Evolutionary conservation across 2,329 filamentous ascomycete species (phyloP), one percentile per base, ranked within the genome.

Genomic region (Cadophora sp.): DNA sequence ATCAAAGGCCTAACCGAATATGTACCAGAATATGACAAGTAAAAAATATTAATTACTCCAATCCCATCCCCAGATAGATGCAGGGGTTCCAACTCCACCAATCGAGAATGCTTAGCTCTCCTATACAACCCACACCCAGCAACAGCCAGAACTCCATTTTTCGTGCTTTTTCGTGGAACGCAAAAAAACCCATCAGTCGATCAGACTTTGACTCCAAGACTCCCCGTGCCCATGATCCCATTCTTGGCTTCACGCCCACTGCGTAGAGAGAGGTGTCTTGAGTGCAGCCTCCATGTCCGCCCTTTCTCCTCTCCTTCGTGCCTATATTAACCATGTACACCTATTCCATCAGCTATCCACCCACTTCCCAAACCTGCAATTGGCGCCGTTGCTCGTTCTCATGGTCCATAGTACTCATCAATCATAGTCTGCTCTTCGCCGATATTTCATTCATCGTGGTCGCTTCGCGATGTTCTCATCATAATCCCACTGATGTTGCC

Each of bases 401-500:
- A 18, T 64, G 30, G 48, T 58, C 53, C 51, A 53, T 66, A 20
- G 13, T 11, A 43, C 14, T 60, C 48, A 33, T 61, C 45, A 45
- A 24, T 62, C 27, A 43, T 41, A 59, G 55, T 30, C 20, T 14
- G 41, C n/a, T 27, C 20, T 55, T 55, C 53, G 33, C 53, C 61
- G 9, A 24, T 4, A 24, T 22, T 22, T 62, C 33, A 14, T 22
- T 75, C 68, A 76, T 69, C 73, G 67, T 56, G 68, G 63, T 66
- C 74, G 68, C 68, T 75, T 76, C 20, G 70, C 65, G 66, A 74
- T 72, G 14, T 64, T 69, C 30, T 76, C 75, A 48, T 76, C 73
- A 62, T 75, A 77, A 43, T 88, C 87, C 87, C 87, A 90, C 30
- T 55, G 60, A 16, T 63, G 60, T 55, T 81, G 76, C 59, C 88